Evolutionary conservation across 495 filamentous ascomycete species (phyloP), one percentile per base, ranked within the genome.

Genomic region (Penicillium subrubescens): DNA sequence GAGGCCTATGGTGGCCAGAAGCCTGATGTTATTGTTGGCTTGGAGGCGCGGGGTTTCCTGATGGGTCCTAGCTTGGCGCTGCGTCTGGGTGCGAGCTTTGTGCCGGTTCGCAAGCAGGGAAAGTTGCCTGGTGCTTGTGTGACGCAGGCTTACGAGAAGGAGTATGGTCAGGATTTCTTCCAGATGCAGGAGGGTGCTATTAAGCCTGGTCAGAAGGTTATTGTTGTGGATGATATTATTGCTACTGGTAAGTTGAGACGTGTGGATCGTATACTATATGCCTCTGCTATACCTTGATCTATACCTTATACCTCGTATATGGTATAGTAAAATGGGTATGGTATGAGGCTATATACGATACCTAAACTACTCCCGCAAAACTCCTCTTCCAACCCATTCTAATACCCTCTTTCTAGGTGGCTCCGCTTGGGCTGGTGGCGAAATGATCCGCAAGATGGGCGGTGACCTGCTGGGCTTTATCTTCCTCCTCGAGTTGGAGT

Each of bases 151-250:
- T 99, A 90, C 76, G 81, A 92, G 76, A 99, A 99, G 84, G 96
- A 99, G 80, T 99, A 99, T 74, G 96, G 96, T 29, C 85, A 89
- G 81, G 96, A 99, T 76, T 91, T 88, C 74, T 98, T 99, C 82
- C 90, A 98, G 84, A 96, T 98, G 81, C 96, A 99, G 81, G 80
- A 79, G 57, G 93, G 89, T 76, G 87, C 88, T 14, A 88, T 98
- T 71, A 90, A 91, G 83, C 83, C 86, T 43, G 96, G 94, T 21
- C 92, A 97, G 84, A 90, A 87, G 73, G 94, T 97, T 21, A 77
- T 99, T 64, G 84, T 99, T 55, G 90, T 99, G 46, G 95, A 99
- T 74, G 95, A 99, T 75, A 94, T 99, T 70, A 98, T 99, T 78
- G 95, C 95, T 37, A 99, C 95, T 65, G 95, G 95, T 96, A 83